Percentiles rank a stretch among this genome's conserved stretches.
These are phyloP conservation scores for Aspergillus sp. DNA, from an alignment of 2,329 filamentous ascomycete genomes.

Conservation along the genomic window DNA sequence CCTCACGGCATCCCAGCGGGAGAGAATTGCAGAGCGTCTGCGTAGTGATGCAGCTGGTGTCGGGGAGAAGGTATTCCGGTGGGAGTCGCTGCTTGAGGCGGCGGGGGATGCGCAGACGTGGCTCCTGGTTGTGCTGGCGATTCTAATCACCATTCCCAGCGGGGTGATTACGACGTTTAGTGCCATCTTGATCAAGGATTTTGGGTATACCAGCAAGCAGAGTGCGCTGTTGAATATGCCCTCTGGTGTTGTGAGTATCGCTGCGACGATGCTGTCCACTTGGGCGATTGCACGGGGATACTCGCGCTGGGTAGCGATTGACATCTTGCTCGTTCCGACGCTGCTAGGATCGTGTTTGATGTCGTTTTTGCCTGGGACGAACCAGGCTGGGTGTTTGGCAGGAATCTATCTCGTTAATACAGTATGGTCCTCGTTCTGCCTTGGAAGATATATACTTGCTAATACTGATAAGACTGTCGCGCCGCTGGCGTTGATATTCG, in stretches of 20 bases:
- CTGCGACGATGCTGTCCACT: conserved; percentile 39
- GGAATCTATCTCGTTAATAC: conserved; percentile 43
- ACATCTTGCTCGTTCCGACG: conserved; percentile 44
- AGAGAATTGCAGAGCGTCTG: conserved; percentile 20
- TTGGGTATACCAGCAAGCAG: conserved; percentile 45
- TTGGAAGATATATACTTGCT: too few species aligned
- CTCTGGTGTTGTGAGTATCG: conserved; percentile 41
- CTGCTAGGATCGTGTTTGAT: conserved; percentile 45
- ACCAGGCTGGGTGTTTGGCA: conserved; percentile 42
- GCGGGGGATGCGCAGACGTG: conserved; percentile 24
- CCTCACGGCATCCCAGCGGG: conserved; percentile 14
- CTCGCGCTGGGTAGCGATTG: conserved; percentile 44
- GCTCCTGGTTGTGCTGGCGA: conserved; percentile 27
- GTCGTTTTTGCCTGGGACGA: conserved; percentile 35
- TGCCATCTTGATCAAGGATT: conserved; percentile 41
- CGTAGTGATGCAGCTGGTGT: conserved; percentile 20
- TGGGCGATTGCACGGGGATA: conserved; percentile 41
- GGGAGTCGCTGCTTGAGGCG: conserved; percentile 21
- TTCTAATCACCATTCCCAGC: conserved; percentile 41
- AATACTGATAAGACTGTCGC: conserved; percentile 31
- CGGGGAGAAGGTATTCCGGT: conserved; percentile 23
- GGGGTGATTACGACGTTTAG: conserved; percentile 49
- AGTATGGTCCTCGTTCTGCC: conserved; percentile 6
- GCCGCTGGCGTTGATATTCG: conserved; percentile 42
- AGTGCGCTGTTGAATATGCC: conserved; percentile 49